Percentiles rank a stretch among this genome's conserved stretches.
phyloP scores from a whole-genome alignment of 345 rosid species.

The Salix koriyanagi region DNA sequence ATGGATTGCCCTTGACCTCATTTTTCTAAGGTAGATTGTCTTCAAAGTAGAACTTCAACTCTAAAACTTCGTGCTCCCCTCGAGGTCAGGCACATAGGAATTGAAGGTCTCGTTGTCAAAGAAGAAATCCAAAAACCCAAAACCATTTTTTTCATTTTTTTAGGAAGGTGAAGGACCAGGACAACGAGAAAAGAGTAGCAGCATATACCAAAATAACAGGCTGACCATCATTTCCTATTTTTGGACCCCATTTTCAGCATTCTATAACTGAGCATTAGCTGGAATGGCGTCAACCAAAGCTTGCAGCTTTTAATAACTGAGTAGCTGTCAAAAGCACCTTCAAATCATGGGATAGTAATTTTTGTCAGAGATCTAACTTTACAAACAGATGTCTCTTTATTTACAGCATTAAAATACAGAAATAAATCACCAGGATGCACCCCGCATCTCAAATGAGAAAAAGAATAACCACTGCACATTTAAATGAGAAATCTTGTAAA shows the following conservation, averaged over 20 bases:
- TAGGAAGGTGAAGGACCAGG: background rate
- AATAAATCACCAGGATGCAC: background rate
- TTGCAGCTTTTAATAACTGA: background rate
- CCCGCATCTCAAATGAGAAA: conserved; percentile 4
- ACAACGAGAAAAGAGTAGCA: background rate
- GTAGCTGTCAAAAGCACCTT: background rate
- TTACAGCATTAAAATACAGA: background rate
- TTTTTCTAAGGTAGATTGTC: background rate
- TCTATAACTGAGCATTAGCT: background rate
- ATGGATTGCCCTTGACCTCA: background rate
- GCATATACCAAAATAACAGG: background rate
- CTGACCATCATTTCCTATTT: background rate
- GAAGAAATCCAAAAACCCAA: background rate
- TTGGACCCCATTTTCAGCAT: background rate
- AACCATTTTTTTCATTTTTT: background rate
- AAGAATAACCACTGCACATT: conserved; percentile 19
- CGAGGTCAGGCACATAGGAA: background rate
- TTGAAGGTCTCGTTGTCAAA: background rate
- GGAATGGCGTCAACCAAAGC: background rate
- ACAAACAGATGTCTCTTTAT: background rate
- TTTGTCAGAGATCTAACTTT: background rate
- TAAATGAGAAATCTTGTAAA: conserved; percentile 26
- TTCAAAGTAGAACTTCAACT: background rate
- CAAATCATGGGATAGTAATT: background rate
- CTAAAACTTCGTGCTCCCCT: background rate